Evolutionary conservation across 2,329 filamentous ascomycete genomes (phyloP), one percentile per base, ranked within the genome.

Genomic region (Claviceps sp.): DNA sequence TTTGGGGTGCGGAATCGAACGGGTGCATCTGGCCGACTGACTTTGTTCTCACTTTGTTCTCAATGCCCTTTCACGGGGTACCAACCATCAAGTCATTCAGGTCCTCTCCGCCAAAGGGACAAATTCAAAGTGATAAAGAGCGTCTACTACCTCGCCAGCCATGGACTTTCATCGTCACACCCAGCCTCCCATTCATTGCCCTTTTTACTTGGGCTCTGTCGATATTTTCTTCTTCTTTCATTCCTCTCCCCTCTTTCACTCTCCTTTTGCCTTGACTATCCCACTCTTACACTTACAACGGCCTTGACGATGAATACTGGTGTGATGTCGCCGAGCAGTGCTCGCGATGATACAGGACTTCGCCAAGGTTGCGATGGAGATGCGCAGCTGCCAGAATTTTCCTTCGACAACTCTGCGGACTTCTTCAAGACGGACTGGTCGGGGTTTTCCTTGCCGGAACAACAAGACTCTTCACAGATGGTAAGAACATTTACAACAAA

Each of bases 11-110:
- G 14, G 17, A 40, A 20, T 43, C 40, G 9, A 23, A n/a, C 42
- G 11, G 22, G 26, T 14, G 45, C 45, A 46, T 17, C 9, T 34
- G 20, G 26, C 1, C 16, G 29, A 17, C 29, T 53, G 38, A 53
- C 52, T 47, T 53, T 45, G 49, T 48, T 48, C 45, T 53, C 52
- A 53, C 52, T 50, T 48, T 42, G 34, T 39, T 48, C 38, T 42
- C 44, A 39, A 47, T 40, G 26, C 44, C 42, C 47, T 50, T 40
- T 20, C 17, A 26, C 45, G 8, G 11, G 29, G 29, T 4, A 11
- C 3, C 29, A 34, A 34, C 29, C 9, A 20, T 46, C 29, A 20
- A 16, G 14, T 44, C 42, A 44, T 44, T 44, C 42, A 44, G 20
- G 39, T 43, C 20, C 22, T 43, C 13, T n/a, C 5, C 9, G 4